phyloP scores from a whole-genome alignment of 768 basidiomycete genomes.

The Phaeolepiota aurea region DNA sequence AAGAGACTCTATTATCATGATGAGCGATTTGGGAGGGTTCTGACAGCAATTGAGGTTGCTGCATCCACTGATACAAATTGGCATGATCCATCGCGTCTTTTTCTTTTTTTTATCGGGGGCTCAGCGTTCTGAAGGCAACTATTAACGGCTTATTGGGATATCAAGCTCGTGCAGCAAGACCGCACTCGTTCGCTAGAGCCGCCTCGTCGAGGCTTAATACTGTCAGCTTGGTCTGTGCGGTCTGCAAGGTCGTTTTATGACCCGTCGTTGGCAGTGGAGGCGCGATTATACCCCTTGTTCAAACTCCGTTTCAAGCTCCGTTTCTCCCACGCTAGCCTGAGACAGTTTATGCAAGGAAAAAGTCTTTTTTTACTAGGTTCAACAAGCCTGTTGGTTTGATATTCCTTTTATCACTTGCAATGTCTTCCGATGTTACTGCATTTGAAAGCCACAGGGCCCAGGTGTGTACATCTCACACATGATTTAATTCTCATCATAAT shows the following conservation, averaged over 20 bases:
- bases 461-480: neutral
- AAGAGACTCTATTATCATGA: slow-evolving; percentile 16
- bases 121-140: slow-evolving; percentile 19
- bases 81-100: slow-evolving; percentile 31
- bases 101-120: slow-evolving; percentile 21
- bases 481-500: slow-evolving; percentile 1
- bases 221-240: slow-evolving; percentile 18
- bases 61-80: slow-evolving; percentile 38
- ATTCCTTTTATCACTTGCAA: slow-evolving; percentile 11
- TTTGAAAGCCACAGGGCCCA: slow-evolving; percentile 6
- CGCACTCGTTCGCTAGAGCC: slow-evolving; percentile 14
- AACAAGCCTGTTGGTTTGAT: no score
- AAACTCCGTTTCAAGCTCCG: slow-evolving; percentile 16
- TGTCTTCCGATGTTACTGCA: slow-evolving; percentile 13
- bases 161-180: slow-evolving; percentile 12
- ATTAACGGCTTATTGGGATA: slow-evolving; percentile 20
- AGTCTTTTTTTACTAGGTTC: no score
- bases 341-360: slow-evolving; percentile 14
- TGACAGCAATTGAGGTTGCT: slow-evolving; percentile 24
- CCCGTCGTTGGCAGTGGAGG: slow-evolving; percentile 8
- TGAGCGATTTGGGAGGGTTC: slow-evolving; percentile 22
- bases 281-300: slow-evolving; percentile 20
- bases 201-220: slow-evolving; percentile 13
- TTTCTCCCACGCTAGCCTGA: slow-evolving; percentile 29
- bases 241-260: slow-evolving; percentile 13